phyloP scores from a whole-genome alignment of 768 basidiomycete genomes.

The Dioszegia aurantiaca region DNA sequence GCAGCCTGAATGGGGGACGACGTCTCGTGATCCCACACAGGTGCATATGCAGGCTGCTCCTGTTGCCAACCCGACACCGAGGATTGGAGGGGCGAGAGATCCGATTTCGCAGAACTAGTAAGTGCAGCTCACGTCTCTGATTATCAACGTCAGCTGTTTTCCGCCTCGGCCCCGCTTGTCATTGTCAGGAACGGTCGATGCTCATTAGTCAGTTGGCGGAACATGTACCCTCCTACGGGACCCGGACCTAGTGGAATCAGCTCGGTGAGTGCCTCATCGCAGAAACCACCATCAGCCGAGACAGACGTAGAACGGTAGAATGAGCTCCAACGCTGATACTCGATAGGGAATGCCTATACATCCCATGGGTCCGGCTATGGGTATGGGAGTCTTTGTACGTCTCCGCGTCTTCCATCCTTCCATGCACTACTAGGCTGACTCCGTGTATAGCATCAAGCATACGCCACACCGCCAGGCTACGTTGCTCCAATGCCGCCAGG shows the following conservation, averaged over 20 bases:
- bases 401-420: no score
- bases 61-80: conserved; percentile 5
- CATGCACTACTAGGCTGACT: not conserved
- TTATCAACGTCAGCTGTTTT: no score
- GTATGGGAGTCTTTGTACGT: no score
- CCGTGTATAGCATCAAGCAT: not conserved
- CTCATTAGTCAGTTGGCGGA: conserved; percentile 8
- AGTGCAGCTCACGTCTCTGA: conserved; percentile 5
- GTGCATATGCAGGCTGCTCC: not conserved
- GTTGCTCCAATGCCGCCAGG: no score
- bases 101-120: conserved; percentile 20
- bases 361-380: no score
- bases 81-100: conserved; percentile 20
- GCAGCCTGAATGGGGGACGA: conserved; percentile 2
- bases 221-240: conserved; percentile 18
- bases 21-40: not conserved
- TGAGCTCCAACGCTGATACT: not conserved
- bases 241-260: conserved; percentile 1
- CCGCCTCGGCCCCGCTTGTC: no score
- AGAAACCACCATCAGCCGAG: not conserved
- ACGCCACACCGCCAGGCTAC: not conserved
- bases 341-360: no score
- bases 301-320: not conserved
- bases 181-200: no score
- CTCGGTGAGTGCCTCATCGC: conserved; percentile 2